Evolutionary conservation across 2,329 filamentous ascomycete genomes (phyloP).

Genomic region (Sporothrix variecibatus): DNA sequence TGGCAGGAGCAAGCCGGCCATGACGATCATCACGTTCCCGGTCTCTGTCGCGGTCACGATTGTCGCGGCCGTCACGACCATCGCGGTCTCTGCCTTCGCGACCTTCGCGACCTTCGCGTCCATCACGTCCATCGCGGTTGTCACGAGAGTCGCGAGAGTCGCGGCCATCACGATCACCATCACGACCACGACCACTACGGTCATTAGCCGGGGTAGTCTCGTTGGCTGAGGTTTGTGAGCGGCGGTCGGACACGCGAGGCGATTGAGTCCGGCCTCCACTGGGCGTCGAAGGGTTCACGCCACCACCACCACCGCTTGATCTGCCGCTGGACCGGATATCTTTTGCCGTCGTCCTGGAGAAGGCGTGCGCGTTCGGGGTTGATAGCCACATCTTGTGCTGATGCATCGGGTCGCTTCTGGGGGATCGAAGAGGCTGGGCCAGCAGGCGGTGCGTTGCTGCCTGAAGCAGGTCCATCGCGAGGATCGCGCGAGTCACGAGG

Average conservation of each 20-base stretch:
- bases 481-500: neutral
- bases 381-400: conserved; percentile 49
- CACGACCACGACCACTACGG: conserved; percentile 7
- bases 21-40: conserved; percentile 50
- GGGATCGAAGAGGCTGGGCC: conserved; percentile 8
- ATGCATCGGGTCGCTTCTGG: conserved; percentile 24
- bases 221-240: conserved; percentile 31
- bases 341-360: conserved; percentile 49
- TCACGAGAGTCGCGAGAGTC: neutral
- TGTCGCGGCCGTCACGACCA: conserved; percentile 7
- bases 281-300: neutral
- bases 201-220: conserved; percentile 33
- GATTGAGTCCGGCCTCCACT: conserved; percentile 46
- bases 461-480: neutral
- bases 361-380: conserved; percentile 59
- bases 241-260: conserved; percentile 49
- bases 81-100: conserved; percentile 45
- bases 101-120: conserved; percentile 51
- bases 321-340: conserved; percentile 40
- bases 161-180: conserved; percentile 37
- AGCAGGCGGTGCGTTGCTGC: conserved; percentile 1
- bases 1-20: conserved; percentile 38
- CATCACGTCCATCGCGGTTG: neutral
- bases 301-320: conserved; percentile 31
- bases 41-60: conserved; percentile 31